These are phyloP conservation scores for Fusarium multiceps DNA, from an alignment of 2,329 filamentous ascomycete genomes.

Conservation along the genomic window DNA sequence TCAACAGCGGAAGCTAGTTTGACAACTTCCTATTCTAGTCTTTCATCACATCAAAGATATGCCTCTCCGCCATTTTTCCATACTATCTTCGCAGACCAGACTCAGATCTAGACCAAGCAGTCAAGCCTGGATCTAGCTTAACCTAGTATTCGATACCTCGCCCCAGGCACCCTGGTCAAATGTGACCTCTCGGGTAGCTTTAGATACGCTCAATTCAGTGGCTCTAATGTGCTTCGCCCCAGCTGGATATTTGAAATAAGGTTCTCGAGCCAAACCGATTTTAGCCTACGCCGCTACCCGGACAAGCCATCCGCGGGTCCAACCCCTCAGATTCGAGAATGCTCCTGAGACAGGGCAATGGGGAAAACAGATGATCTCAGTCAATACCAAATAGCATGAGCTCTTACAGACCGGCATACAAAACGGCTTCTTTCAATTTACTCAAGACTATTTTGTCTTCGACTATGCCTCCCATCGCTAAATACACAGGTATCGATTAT, in stretches of 20 bases:
- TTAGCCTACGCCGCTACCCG: constrained; percentile 13
- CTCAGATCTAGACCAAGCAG: constrained; percentile 1
- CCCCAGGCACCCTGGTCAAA: constrained; percentile 10
- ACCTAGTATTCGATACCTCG: constrained; percentile 16
- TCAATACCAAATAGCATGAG: neutral
- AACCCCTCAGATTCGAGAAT: constrained; percentile 19
- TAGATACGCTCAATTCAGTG: neutral
- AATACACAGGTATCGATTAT: constrained; percentile 51
- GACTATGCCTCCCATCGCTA: constrained; percentile 34
- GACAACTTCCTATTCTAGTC: neutral
- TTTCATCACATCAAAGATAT: neutral
- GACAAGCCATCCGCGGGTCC: constrained; percentile 16
- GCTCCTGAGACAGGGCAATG: constrained; percentile 1
- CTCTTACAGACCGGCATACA: neutral
- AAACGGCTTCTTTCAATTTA: neutral
- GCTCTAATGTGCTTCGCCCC: constrained; percentile 27
- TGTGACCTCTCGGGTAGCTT: constrained; percentile 5
- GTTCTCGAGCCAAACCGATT: constrained; percentile 38
- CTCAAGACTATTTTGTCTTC: constrained; percentile 17
- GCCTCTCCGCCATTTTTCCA: neutral
- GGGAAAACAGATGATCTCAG: constrained; percentile 3
- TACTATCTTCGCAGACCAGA: constrained; percentile 6
- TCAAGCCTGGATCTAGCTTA: constrained; percentile 19
- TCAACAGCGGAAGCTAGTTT: neutral
- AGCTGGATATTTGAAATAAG: constrained; percentile 37